Evolutionary conservation across 2,329 filamentous ascomycete genomes (phyloP).

Genomic region (Aciculosporium take): DNA sequence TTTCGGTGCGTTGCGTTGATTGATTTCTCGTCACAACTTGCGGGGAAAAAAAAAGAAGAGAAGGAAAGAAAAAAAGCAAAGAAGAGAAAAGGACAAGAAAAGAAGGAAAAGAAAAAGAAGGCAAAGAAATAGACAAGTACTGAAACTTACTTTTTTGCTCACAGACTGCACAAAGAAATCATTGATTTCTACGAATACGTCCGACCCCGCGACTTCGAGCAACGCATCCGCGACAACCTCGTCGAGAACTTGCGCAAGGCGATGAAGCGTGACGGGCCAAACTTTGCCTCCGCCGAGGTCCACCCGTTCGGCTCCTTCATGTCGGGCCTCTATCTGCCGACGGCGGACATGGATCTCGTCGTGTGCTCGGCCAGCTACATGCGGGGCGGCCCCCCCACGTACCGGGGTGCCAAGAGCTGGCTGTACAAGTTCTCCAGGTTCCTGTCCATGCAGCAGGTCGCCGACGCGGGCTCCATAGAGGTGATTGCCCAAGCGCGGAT

Average conservation of each 20-base stretch:
- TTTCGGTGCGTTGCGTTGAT: constrained; percentile 37
- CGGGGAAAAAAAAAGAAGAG: no score
- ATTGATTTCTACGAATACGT: constrained; percentile 80
- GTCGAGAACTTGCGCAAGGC: constrained; percentile 51
- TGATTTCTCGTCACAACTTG: no score
- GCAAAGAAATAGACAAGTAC: no score
- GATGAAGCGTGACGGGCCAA: constrained; percentile 34
- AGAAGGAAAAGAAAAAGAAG: no score
- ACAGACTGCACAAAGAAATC: constrained; percentile 77
- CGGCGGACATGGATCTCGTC: constrained; percentile 89
- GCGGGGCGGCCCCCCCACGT: constrained; percentile 32
- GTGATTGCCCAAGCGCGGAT: constrained; percentile 67
- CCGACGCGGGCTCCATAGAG: constrained; percentile 44
- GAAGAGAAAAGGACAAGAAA: no score
- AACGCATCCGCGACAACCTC: constrained; percentile 57
- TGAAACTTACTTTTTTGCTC: background rate
- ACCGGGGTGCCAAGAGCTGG: constrained; percentile 34
- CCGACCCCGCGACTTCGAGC: constrained; percentile 61
- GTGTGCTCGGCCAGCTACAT: constrained; percentile 50
- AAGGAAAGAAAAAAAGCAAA: no score
- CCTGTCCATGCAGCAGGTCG: constrained; percentile 41
- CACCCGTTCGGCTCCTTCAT: constrained; percentile 87
- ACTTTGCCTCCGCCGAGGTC: constrained; percentile 48
- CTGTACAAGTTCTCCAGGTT: constrained; percentile 50
- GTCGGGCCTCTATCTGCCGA: constrained; percentile 55